Conservation (phyloP, 1,139 yeast species). For the Hyphopichia khmerensis region DNA sequence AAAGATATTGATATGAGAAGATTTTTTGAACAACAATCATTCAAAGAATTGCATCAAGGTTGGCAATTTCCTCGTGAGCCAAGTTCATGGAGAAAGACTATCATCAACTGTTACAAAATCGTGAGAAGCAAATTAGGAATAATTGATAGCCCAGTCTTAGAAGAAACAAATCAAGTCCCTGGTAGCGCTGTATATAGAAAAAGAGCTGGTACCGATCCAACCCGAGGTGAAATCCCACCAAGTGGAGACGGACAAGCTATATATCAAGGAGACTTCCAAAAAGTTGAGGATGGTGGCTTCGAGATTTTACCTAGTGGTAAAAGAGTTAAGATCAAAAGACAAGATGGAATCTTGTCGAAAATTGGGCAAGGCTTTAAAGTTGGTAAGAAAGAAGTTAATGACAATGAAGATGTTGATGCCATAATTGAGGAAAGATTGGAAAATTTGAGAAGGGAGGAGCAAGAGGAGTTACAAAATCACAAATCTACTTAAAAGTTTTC, state of each 20-base stretch:
- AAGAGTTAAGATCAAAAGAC: constrained; percentile 42
- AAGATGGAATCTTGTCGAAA: constrained; percentile 18
- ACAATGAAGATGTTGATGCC: constrained; percentile 57
- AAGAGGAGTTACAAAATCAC: neutral
- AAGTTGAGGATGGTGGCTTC: constrained; percentile 32
- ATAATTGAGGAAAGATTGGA: constrained; percentile 56
- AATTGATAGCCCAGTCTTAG: neutral
- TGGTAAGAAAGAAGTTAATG: constrained; percentile 22
- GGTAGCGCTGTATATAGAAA: constrained; percentile 43
- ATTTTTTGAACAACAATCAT: constrained; percentile 71
- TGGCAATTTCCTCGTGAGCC: constrained; percentile 65
- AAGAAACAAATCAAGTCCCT: constrained; percentile 8
- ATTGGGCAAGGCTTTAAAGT: constrained; percentile 29
- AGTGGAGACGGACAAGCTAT: constrained; percentile 45
- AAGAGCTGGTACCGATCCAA: constrained; percentile 51
- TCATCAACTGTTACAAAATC: constrained; percentile 12
- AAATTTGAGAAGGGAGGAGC: constrained; percentile 11
- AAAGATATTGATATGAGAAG: constrained; percentile 65
- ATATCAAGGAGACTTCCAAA: constrained; percentile 21
- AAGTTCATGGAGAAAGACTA: constrained; percentile 23
- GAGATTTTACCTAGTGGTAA: constrained; percentile 75
- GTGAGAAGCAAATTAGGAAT: constrained; percentile 5
- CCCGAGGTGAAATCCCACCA: constrained; percentile 48
- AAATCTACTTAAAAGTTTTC: no score
- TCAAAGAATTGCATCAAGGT: constrained; percentile 71